Evolutionary conservation across 371 early-diverging fungal species (phyloP).

Genomic region (Mortierella sp.): DNA sequence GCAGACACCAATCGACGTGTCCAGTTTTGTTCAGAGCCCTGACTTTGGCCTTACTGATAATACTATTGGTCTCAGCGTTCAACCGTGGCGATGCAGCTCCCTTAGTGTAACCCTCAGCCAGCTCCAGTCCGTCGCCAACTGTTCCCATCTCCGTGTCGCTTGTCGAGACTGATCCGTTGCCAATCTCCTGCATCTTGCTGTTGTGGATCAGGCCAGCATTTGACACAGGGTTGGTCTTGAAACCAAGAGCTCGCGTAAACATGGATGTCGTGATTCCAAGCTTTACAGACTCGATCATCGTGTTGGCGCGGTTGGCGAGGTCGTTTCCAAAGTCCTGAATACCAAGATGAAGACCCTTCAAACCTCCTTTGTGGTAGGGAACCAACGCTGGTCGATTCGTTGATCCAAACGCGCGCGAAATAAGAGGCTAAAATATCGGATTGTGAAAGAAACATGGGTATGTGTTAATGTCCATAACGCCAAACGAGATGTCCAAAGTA

Average conservation of each 20-base stretch:
- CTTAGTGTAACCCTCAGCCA: slow-evolving; percentile 11
- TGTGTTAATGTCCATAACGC: not conserved
- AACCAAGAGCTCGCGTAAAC: slow-evolving; percentile 69
- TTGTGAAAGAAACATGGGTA: not conserved
- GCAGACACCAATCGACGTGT: slow-evolving; percentile 83
- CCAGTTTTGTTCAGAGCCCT: slow-evolving; percentile 78
- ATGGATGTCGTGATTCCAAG: slow-evolving; percentile 70
- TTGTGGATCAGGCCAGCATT: slow-evolving; percentile 39
- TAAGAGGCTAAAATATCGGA: slow-evolving; percentile 39
- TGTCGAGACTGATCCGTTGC: slow-evolving; percentile 24
- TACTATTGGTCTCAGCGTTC: slow-evolving; percentile 62
- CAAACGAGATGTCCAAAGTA: not conserved
- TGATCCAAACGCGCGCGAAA: slow-evolving; percentile 60
- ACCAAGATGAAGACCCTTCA: slow-evolving; percentile 76
- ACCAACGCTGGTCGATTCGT: slow-evolving; percentile 78
- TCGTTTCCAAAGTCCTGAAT: slow-evolving; percentile 75
- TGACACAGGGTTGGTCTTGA: slow-evolving; percentile 44
- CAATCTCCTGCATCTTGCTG: slow-evolving; percentile 29
- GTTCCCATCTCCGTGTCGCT: slow-evolving; percentile 55
- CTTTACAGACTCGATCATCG: slow-evolving; percentile 76
- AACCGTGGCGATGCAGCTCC: slow-evolving; percentile 22
- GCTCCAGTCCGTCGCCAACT: slow-evolving; percentile 41
- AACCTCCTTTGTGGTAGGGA: slow-evolving; percentile 89
- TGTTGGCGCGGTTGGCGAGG: slow-evolving; percentile 79
- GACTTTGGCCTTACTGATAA: slow-evolving; percentile 57